A percentile compares a stretch with the other conserved stretches of the same genome.
These are phyloP conservation scores for Cocos nucifera DNA, from an alignment of 176 grass and related monocot genomes.

Conservation along the genomic window DNA sequence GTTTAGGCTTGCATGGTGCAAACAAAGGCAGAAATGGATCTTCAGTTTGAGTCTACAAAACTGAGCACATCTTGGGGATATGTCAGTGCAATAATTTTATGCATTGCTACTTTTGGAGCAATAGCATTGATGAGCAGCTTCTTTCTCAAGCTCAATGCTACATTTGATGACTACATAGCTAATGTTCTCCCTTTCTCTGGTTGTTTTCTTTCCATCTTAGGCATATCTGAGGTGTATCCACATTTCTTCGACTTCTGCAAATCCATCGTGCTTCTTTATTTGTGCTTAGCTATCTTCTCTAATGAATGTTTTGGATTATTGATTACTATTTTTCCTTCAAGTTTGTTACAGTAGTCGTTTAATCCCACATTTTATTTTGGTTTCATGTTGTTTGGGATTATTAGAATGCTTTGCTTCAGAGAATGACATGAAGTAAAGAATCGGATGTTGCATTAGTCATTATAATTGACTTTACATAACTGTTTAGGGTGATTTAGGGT, in stretches of 20 bases:
- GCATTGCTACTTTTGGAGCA: conserved; percentile 81
- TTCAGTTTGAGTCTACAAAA: conserved; percentile 68
- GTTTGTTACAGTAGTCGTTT: too few relatives aligned
- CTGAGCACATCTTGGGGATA: conserved; percentile 85
- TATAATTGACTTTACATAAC: too few relatives aligned
- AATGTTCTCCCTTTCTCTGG: conserved; percentile 76
- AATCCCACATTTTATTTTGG: too few relatives aligned
- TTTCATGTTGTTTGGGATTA: too few relatives aligned
- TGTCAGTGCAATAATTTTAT: conserved; percentile 44
- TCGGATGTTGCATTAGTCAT: too few relatives aligned
- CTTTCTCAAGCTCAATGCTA: conserved; percentile 83
- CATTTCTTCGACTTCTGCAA: conserved; percentile 6
- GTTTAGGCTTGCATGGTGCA: conserved; percentile 77
- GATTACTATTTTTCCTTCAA: too few relatives aligned
- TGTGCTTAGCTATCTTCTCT: neutral
- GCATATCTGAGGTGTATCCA: conserved; percentile 63
- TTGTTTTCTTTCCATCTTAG: conserved; percentile 72
- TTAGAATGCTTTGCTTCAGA: too few relatives aligned
- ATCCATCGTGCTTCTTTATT: neutral
- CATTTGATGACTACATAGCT: conserved; percentile 72
- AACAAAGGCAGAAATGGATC: conserved; percentile 89
- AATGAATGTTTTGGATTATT: too few relatives aligned
- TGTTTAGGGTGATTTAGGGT: too few relatives aligned
- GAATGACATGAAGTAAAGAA: too few relatives aligned
- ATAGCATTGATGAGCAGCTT: conserved; percentile 80